Evolutionary conservation across 1,284 basidiomycete genomes (phyloP).

Genomic region (Meripilus lineatus): DNA sequence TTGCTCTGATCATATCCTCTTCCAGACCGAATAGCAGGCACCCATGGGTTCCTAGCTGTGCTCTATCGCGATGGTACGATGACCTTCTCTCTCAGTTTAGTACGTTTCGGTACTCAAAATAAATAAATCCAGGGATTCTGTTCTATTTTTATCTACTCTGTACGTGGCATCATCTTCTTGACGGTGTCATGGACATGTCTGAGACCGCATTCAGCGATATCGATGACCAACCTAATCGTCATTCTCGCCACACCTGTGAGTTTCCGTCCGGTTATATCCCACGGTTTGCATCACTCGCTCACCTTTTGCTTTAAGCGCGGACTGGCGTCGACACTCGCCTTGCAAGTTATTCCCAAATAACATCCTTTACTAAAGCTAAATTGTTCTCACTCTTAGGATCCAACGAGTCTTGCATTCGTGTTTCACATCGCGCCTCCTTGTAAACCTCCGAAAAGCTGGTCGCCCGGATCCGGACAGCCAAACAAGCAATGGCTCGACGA

Average conservation of each 20-base stretch:
- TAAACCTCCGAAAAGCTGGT: constrained; percentile 4
- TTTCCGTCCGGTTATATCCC: not conserved
- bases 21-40: constrained; percentile 1
- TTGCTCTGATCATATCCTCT: not conserved
- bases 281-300: not conserved
- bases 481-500: no score
- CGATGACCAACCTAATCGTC: constrained; percentile 7
- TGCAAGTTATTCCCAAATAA: not conserved
- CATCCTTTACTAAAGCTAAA: not conserved
- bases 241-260: constrained; percentile 6
- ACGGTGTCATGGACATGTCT: not conserved
- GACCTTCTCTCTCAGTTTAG: no score
- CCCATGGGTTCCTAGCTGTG: constrained; percentile 1
- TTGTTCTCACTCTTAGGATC: constrained; percentile 2
- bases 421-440: constrained; percentile 8
- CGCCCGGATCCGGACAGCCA: not conserved
- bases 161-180: not conserved
- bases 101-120: no score
- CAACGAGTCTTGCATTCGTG: constrained; percentile 10
- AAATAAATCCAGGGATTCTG: constrained; percentile 3
- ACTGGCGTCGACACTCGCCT: constrained; percentile 2
- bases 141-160: constrained; percentile 8
- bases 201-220: constrained; percentile 2
- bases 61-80: constrained; percentile 9
- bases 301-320: constrained; percentile 1